Conservation (phyloP, 2,329 filamentous ascomycete genomes). For the Chaetomium sp. region DNA sequence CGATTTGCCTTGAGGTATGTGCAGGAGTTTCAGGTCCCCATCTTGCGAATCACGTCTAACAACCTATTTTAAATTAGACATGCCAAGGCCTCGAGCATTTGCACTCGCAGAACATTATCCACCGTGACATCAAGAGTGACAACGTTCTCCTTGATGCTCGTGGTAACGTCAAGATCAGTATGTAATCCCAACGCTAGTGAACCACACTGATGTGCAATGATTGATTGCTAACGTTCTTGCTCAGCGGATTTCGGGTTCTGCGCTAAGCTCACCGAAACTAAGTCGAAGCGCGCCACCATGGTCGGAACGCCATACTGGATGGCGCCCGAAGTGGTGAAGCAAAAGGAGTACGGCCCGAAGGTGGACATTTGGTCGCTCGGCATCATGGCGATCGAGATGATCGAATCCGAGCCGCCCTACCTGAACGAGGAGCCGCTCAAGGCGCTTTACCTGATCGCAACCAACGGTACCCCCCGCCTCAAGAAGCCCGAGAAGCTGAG, state of each 20-base stretch:
- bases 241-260: constrained; percentile 97
- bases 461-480: constrained; percentile 89
- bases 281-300: constrained; percentile 97
- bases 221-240: not conserved
- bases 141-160: constrained; percentile 92
- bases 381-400: constrained; percentile 99
- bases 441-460: constrained; percentile 94
- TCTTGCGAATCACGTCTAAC: not conserved
- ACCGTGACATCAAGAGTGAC: constrained; percentile 98
- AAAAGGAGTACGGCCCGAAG: constrained; percentile 97
- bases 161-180: constrained; percentile 96
- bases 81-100: constrained; percentile 92
- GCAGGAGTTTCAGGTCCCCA: not conserved
- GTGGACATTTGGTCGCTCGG: constrained; percentile 98
- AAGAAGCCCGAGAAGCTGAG: constrained; percentile 98
- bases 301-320: constrained; percentile 99
- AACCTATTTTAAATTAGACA: constrained; percentile 51
- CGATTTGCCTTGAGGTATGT: constrained; percentile 88
- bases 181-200: constrained; percentile 33
- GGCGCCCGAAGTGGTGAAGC: constrained; percentile 98
- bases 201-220: not conserved
- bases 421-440: constrained; percentile 97
- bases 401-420: constrained; percentile 95
- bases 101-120: constrained; percentile 93
- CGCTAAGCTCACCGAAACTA: constrained; percentile 93